Conservation (phyloP, 108 stramenopile species). For the Cyclotella baltica region DNA sequence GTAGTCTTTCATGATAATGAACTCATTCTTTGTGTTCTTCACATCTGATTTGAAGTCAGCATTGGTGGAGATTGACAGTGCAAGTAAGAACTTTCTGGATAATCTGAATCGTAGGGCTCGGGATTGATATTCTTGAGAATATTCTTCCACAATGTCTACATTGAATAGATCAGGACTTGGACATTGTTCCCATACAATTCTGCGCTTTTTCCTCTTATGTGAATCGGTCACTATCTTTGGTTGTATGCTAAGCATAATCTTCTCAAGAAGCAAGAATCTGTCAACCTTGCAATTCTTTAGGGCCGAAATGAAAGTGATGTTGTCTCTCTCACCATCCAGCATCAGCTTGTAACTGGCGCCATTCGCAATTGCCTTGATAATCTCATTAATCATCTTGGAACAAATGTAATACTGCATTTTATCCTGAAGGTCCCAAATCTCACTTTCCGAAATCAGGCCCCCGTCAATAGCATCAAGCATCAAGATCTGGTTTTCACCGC, state of each 20-base stretch:
- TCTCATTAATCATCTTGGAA: neutral
- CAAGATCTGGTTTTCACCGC: neutral
- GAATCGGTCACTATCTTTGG: slow-evolving; percentile 11
- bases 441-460: too few species aligned
- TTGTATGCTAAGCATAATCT: slow-evolving; percentile 8
- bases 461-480: neutral
- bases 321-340: neutral
- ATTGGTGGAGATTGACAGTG: neutral
- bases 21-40: too few species aligned
- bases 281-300: neutral
- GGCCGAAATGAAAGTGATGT: neutral
- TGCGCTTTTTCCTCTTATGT: neutral
- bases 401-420: slow-evolving; percentile 1
- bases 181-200: slow-evolving; percentile 6
- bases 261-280: slow-evolving; percentile 4
- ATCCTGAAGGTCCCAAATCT: neutral
- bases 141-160: neutral
- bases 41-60: slow-evolving; percentile 2
- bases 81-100: slow-evolving; percentile 20
- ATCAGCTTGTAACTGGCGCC: neutral
- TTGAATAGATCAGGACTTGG: neutral
- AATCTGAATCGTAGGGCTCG: slow-evolving; percentile 8
- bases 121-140: slow-evolving; percentile 8
- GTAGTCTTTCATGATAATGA: neutral
- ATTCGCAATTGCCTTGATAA: neutral